A percentile compares a stretch with the other conserved stretches of the same genome.
Conservation (phyloP, 345 rosid species). For the Pistacia atlantica region DNA sequence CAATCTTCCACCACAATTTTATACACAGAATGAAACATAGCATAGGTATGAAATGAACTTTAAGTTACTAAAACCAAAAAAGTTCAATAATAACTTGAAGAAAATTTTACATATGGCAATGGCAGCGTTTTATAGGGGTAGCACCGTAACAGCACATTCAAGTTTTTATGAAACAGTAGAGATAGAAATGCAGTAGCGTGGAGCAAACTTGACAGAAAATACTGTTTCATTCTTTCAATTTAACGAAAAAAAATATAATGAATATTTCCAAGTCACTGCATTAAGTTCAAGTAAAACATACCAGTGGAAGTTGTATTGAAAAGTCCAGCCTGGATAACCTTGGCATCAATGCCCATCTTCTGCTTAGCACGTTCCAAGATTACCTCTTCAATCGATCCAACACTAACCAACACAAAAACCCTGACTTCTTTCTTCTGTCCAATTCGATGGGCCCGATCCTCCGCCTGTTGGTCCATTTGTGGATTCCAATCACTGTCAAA, state of each 20-base stretch:
- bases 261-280: not conserved
- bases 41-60: not conserved
- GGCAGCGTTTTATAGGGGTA: not conserved
- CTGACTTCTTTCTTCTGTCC: constrained; percentile 99
- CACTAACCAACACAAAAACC: constrained; percentile 97
- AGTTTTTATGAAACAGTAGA: not conserved
- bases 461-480: constrained; percentile 99
- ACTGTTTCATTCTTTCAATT: not conserved
- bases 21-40: not conserved
- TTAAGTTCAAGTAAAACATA: constrained; percentile 32
- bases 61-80: not conserved
- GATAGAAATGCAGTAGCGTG: not conserved
- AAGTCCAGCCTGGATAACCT: constrained; percentile 99
- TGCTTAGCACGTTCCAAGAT: constrained; percentile 99
- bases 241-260: not conserved
- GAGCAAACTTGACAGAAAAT: not conserved
- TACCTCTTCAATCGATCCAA: constrained; percentile 97
- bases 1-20: not conserved
- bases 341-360: constrained; percentile 99
- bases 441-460: constrained; percentile 99
- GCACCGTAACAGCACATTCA: not conserved
- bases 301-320: constrained; percentile 99
- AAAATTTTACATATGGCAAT: not conserved
- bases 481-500: constrained; percentile 99
- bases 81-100: not conserved